Percentiles rank a stretch among this genome's conserved stretches.
These are phyloP conservation scores for Pleurotus giganteus DNA, from an alignment of 768 basidiomycete species.

Conservation along the genomic window DNA sequence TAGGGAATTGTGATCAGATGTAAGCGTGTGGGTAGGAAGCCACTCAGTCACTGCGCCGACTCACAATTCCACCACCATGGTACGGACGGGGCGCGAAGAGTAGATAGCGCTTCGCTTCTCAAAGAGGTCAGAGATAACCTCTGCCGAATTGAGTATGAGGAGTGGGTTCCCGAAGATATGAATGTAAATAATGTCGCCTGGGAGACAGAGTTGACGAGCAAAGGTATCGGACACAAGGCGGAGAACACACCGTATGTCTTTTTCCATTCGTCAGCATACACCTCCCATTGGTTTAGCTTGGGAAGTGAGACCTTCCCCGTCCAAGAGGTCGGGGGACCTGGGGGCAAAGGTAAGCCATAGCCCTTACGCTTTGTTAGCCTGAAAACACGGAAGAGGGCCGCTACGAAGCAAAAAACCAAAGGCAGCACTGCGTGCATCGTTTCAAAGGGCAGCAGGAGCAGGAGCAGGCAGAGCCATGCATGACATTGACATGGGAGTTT, in stretches of 20 bases:
- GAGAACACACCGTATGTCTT: slow-evolving; percentile 34
- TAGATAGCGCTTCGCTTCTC: slow-evolving; percentile 44
- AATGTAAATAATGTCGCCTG: slow-evolving; percentile 48
- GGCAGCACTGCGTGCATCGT: no score
- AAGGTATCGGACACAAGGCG: neutral
- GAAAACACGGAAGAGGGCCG: slow-evolving; percentile 11
- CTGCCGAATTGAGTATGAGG: slow-evolving; percentile 42
- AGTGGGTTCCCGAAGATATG: slow-evolving; percentile 44
- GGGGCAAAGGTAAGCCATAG: slow-evolving; percentile 30
- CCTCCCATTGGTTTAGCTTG: slow-evolving; percentile 38
- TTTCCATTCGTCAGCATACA: slow-evolving; percentile 41
- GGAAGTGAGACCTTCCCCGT: slow-evolving; percentile 32
- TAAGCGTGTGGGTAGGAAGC: neutral
- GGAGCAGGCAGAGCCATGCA: no score
- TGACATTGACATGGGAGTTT: no score
- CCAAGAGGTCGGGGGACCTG: slow-evolving; percentile 40
- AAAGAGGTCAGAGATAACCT: slow-evolving; percentile 40
- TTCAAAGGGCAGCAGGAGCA: no score
- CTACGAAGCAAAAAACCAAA: neutral
- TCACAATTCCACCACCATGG: slow-evolving; percentile 44
- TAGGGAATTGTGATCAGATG: neutral
- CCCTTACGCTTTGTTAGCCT: slow-evolving; percentile 8
- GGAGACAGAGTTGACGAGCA: slow-evolving; percentile 6
- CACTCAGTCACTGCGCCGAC: slow-evolving; percentile 13
- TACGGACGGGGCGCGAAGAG: slow-evolving; percentile 38